Evolutionary conservation across 176 grass and related monocot species (phyloP), one percentile per base, ranked within the genome.

Genomic region (Poa annua): DNA sequence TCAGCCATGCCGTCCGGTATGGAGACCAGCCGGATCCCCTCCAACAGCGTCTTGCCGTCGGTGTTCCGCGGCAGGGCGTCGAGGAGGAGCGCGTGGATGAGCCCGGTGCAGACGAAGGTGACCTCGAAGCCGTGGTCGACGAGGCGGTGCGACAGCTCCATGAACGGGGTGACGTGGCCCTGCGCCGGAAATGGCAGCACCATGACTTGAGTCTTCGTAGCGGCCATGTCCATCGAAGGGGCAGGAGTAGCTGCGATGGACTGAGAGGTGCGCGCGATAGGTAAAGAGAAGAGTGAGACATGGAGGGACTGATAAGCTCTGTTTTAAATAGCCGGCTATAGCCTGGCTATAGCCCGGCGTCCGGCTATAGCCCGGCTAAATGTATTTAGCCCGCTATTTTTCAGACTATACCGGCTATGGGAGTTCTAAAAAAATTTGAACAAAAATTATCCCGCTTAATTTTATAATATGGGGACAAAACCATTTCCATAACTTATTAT

Each of bases 91-190:
- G 13, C 80, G 51, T 92, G 88, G 88, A 87, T 56, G 26, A 96
- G 80, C 54, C 90, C 87, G 21, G 93, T 95, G 87, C 92, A 92
- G 64, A 92, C 39, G 67, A 95, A 92, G 82, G 90, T 95, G 54
- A 95, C 85, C 79, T 95, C 86, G 90, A 95, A 88, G 32, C 90
- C 70, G 14, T 11, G 70, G 3, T 73, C 70, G 70, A 73, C 70
- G 13, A 73, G 70, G 44, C 44, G 70, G 89, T 95, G 93, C 39
- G 90, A 86, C 68, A 92, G 88, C 74, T 92, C 93, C 93, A 95
- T 92, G 41, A 95, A 32, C 26, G 93, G 93, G 10, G 82, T 83
- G 26, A 92, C 85, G 69, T 95, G 93, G 51, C 90, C 92, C 84
- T 95, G 92, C 72, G 86, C 88, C 20, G 92, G 90, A 66, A 90